Percentiles rank a stretch among this genome's conserved stretches.
Conservation (phyloP, 352 stramenopile species). For the Phytopythium kandeliae region DNA sequence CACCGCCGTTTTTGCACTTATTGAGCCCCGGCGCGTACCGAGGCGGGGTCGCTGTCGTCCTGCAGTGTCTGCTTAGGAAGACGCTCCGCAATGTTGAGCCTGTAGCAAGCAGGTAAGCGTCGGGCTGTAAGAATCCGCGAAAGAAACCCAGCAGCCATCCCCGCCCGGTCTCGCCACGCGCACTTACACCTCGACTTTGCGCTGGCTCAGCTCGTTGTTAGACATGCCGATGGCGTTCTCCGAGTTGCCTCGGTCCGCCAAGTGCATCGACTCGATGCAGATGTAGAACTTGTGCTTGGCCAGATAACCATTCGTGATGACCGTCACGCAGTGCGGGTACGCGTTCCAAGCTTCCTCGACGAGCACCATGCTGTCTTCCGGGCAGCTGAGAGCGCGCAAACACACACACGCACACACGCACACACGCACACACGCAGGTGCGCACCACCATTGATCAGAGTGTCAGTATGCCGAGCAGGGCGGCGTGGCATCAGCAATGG, state of each 20-base stretch:
- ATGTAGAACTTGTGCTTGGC: constrained; percentile 88
- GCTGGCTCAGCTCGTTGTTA: constrained; percentile 64
- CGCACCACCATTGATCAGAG: too few relatives aligned
- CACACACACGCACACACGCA: too few relatives aligned
- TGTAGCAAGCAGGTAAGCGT: constrained; percentile 20
- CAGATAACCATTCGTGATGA: constrained; percentile 82
- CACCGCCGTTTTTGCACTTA: not conserved
- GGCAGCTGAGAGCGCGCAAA: constrained; percentile 34
- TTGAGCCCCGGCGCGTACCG: constrained; percentile 20
- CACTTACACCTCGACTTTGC: constrained; percentile 71
- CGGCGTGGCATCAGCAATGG: not conserved
- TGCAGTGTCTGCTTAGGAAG: constrained; percentile 72
- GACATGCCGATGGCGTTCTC: constrained; percentile 69
- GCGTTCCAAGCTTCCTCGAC: constrained; percentile 86
- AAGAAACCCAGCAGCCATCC: not conserved
- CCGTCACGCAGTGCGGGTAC: constrained; percentile 83
- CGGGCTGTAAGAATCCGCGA: not conserved
- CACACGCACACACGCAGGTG: not conserved
- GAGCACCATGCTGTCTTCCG: constrained; percentile 82
- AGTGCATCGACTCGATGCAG: constrained; percentile 75
- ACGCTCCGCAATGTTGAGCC: constrained; percentile 72
- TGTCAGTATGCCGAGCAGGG: too few relatives aligned
- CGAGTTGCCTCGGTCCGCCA: constrained; percentile 45
- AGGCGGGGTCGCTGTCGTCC: constrained; percentile 58
- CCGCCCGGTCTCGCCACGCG: too few relatives aligned